Evolutionary conservation across 345 rosid genomes (phyloP).

Genomic region (Nephelium lappaceum): DNA sequence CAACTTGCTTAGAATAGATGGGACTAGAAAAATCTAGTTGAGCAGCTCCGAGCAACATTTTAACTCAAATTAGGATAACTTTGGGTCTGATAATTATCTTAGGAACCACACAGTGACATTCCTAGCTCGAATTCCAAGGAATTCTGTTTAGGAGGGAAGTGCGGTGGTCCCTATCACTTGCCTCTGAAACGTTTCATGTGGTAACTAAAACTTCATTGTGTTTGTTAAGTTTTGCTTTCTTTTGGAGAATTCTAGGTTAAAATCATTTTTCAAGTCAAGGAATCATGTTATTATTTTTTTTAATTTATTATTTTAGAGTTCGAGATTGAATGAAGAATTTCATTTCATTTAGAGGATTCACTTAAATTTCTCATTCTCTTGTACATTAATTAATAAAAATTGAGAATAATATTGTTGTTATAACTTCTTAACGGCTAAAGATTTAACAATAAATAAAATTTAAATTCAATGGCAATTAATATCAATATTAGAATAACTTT

Average conservation of each 20-base stretch:
- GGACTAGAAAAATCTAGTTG: not conserved
- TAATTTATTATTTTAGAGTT: too few relatives aligned
- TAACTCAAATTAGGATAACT: not conserved
- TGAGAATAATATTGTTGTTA: too few relatives aligned
- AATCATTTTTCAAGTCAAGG: not conserved
- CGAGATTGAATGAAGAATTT: not conserved
- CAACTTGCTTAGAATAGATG: not conserved
- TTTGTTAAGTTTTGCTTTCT: not conserved
- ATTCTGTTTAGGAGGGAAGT: not conserved
- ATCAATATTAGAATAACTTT: too few relatives aligned
- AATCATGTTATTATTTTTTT: not conserved
- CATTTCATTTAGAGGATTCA: too few relatives aligned
- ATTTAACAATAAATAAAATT: too few relatives aligned
- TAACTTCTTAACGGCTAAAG: too few relatives aligned
- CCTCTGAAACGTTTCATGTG: not conserved
- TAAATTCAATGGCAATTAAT: too few relatives aligned
- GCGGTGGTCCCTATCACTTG: slow-evolving; percentile 14
- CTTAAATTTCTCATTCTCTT: too few relatives aligned
- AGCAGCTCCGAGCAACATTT: not conserved
- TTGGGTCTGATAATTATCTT: not conserved
- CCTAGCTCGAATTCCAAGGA: slow-evolving; percentile 11
- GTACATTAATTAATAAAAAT: too few relatives aligned
- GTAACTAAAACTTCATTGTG: not conserved
- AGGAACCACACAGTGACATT: not conserved
- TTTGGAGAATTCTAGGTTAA: not conserved